These are phyloP conservation scores for Solanum ossicruentum DNA, from an alignment of 257 asterid genomes.

Conservation along the genomic window DNA sequence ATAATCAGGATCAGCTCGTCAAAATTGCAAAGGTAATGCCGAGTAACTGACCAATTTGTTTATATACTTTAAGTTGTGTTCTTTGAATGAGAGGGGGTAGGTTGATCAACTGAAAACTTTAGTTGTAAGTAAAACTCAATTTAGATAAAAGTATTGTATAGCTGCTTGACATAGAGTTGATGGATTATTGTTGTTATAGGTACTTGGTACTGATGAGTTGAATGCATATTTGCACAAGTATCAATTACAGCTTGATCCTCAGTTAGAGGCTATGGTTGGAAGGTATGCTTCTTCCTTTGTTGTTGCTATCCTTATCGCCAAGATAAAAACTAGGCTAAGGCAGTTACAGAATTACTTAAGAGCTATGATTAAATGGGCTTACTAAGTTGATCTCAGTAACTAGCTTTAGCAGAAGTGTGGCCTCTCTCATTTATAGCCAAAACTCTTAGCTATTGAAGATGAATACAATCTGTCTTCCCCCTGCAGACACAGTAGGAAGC, in stretches of 20 bases:
- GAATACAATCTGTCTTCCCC: not conserved
- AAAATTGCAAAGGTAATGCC: slow-evolving; percentile 77
- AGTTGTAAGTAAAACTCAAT: not conserved
- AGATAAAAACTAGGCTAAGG: not conserved
- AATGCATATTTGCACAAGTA: slow-evolving; percentile 85
- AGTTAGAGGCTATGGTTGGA: slow-evolving; percentile 86
- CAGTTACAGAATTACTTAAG: not conserved
- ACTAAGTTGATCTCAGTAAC: not conserved
- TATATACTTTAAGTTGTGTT: not conserved
- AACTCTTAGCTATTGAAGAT: not conserved
- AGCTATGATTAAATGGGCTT: not conserved
- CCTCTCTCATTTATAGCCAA: not conserved
- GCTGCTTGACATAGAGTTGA: slow-evolving; percentile 9
- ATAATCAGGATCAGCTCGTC: slow-evolving; percentile 96
- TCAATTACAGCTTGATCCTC: slow-evolving; percentile 78
- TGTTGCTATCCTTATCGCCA: not conserved
- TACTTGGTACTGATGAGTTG: slow-evolving; percentile 92
- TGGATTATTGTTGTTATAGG: slow-evolving; percentile 28
- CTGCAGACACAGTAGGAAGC: slow-evolving; percentile 83
- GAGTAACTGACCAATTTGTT: not conserved
- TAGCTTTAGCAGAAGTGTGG: not conserved
- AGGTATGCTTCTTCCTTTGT: slow-evolving; percentile 33
- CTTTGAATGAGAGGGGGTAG: not conserved
- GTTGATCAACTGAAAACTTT: not conserved
- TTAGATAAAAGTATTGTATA: not conserved